Percentiles rank a stretch among this genome's conserved stretches.
These are phyloP conservation scores for Penicillium fimorum DNA, from an alignment of 495 filamentous ascomycete species.

Conservation along the genomic window DNA sequence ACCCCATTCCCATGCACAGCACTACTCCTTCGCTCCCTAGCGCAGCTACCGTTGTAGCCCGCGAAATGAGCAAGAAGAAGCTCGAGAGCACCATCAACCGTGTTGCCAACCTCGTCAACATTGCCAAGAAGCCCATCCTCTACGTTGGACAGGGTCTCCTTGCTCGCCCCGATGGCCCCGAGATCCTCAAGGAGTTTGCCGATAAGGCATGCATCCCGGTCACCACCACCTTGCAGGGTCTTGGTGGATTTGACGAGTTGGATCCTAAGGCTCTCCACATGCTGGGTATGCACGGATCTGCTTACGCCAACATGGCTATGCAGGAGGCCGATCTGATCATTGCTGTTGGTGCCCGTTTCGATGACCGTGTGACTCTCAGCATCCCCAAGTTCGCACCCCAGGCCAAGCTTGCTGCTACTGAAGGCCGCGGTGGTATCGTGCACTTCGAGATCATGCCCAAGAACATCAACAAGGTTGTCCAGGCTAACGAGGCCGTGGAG, in stretches of 20 bases:
- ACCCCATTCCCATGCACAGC: slow-evolving; percentile 56
- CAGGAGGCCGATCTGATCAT: slow-evolving; percentile 64
- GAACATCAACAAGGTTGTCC: slow-evolving; percentile 65
- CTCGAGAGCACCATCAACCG: slow-evolving; percentile 50
- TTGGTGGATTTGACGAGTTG: slow-evolving; percentile 60
- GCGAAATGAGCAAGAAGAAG: slow-evolving; percentile 46
- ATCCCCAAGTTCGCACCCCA: slow-evolving; percentile 57
- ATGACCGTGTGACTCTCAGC: slow-evolving; percentile 59
- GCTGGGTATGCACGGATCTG: slow-evolving; percentile 65
- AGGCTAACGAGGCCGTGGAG: slow-evolving; percentile 61
- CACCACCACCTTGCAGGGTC: slow-evolving; percentile 64
- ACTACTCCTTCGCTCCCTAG: slow-evolving; percentile 56
- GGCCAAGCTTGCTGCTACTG: slow-evolving; percentile 54
- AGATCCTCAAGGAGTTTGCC: slow-evolving; percentile 53
- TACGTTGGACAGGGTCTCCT: slow-evolving; percentile 61
- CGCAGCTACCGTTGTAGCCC: slow-evolving; percentile 56
- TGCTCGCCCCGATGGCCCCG: slow-evolving; percentile 50
- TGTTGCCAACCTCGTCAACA: slow-evolving; percentile 55
- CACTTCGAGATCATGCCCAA: slow-evolving; percentile 67
- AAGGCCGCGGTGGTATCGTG: slow-evolving; percentile 59
- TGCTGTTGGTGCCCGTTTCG: slow-evolving; percentile 62
- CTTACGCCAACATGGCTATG: slow-evolving; percentile 65
- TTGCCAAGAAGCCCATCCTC: slow-evolving; percentile 59
- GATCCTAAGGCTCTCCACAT: slow-evolving; percentile 60
- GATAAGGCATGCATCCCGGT: slow-evolving; percentile 61